These are phyloP conservation scores for Vickermania spadyakhi DNA, from an alignment of 208 protist genomes.

Conservation along the genomic window DNA sequence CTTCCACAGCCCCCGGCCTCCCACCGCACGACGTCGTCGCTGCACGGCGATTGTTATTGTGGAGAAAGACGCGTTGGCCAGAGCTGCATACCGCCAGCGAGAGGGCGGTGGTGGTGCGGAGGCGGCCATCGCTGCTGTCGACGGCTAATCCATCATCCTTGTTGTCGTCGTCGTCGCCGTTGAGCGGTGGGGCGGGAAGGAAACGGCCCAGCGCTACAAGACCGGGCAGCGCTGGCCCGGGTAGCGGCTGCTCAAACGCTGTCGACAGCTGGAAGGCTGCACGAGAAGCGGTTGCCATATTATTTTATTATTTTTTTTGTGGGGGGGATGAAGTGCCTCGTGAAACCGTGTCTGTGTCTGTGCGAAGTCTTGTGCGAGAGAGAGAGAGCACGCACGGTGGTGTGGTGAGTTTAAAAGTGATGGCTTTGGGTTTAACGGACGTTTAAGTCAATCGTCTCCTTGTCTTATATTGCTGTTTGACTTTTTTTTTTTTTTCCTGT, in stretches of 20 bases:
- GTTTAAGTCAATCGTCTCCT: too few species aligned
- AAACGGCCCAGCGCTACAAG: slow-evolving; percentile 62
- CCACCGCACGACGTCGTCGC: slow-evolving; percentile 22
- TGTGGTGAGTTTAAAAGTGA: too few species aligned
- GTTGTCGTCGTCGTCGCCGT: slow-evolving; percentile 4
- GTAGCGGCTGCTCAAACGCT: background rate
- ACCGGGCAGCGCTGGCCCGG: slow-evolving; percentile 8
- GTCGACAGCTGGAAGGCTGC: background rate
- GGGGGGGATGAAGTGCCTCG: too few species aligned
- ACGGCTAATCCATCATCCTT: background rate
- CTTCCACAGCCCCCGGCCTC: slow-evolving; percentile 22
- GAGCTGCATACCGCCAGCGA: slow-evolving; percentile 63
- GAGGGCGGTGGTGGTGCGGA: slow-evolving; percentile 15
- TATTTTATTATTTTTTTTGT: too few species aligned
- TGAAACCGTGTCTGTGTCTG: too few species aligned
- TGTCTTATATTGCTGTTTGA: too few species aligned
- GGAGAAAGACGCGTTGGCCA: slow-evolving; percentile 70
- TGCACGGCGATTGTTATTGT: slow-evolving; percentile 68
- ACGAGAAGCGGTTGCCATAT: too few species aligned
- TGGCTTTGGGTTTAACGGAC: too few species aligned
- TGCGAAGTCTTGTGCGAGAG: too few species aligned
- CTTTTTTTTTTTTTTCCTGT: too few species aligned
- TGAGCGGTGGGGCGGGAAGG: slow-evolving; percentile 16
- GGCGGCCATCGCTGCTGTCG: background rate
- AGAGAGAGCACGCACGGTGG: too few species aligned